Evolutionary conservation across 2,329 filamentous ascomycete genomes (phyloP).

Genomic region (Capronia coronata): DNA sequence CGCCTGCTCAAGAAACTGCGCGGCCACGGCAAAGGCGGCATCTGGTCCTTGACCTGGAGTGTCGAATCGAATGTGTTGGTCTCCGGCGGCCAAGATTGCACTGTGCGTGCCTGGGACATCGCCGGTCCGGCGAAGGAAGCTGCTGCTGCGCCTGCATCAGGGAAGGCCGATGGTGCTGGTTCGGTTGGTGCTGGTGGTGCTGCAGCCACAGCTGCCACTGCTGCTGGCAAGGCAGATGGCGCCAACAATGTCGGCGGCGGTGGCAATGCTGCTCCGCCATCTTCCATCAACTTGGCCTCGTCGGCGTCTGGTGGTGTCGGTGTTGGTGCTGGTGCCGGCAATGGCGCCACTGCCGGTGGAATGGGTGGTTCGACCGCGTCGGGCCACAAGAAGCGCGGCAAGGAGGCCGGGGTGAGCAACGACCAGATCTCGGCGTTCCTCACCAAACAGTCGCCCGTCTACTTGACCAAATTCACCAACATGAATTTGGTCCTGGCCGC

Average conservation of each 20-base stretch:
- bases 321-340: constrained; percentile 41
- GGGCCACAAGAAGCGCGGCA: constrained; percentile 64
- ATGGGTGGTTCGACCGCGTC: too few relatives aligned
- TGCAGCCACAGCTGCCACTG: background rate
- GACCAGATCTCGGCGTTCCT: constrained; percentile 94
- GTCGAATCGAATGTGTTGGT: constrained; percentile 86
- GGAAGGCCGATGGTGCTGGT: constrained; percentile 4
- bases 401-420: constrained; percentile 81
- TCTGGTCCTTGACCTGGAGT: constrained; percentile 89
- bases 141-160: constrained; percentile 45
- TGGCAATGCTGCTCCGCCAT: background rate
- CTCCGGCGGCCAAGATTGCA: constrained; percentile 85
- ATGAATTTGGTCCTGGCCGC: constrained; percentile 92
- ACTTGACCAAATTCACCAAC: constrained; percentile 85
- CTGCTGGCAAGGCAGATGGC: background rate
- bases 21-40: constrained; percentile 86
- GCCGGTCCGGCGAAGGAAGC: constrained; percentile 58
- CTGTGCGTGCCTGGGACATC: constrained; percentile 91
- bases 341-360: constrained; percentile 31
- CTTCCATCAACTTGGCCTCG: constrained; percentile 23
- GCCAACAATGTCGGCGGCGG: too few relatives aligned
- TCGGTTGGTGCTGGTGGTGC: too few relatives aligned
- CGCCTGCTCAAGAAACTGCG: constrained; percentile 84
- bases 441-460: constrained; percentile 92
- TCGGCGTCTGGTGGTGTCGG: constrained; percentile 43